phyloP scores from a whole-genome alignment of 169 alveolate species.

The Plasmodium falciparum region DNA sequence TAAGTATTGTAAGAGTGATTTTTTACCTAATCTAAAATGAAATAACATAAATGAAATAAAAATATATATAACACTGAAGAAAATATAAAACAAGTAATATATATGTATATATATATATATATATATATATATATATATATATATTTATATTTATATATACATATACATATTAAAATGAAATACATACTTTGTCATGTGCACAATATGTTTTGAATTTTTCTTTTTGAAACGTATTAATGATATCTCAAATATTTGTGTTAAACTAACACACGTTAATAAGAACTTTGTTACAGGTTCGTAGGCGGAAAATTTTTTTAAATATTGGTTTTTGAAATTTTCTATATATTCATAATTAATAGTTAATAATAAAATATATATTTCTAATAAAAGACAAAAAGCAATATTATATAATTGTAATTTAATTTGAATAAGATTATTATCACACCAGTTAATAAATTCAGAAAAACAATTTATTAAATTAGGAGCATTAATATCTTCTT shows the following conservation, averaged over 20 bases:
- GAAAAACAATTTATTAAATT: slow-evolving; percentile 29
- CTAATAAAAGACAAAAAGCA: slow-evolving; percentile 63
- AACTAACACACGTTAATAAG: slow-evolving; percentile 49
- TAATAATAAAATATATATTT: slow-evolving; percentile 61
- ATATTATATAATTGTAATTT: slow-evolving; percentile 64
- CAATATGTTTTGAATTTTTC: slow-evolving; percentile 61
- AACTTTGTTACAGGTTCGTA: slow-evolving; percentile 69
- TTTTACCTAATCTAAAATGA: slow-evolving; percentile 50
- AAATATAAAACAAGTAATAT: not conserved
- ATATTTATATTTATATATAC: not conserved
- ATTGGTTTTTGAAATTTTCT: slow-evolving; percentile 63
- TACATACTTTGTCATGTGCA: slow-evolving; percentile 65
- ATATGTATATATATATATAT: not conserved
- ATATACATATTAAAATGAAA: not conserved
- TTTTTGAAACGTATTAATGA: slow-evolving; percentile 71
- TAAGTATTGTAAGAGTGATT: slow-evolving; percentile 58
- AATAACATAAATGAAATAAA: not conserved
- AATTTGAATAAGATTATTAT: slow-evolving; percentile 70
- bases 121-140: not conserved
- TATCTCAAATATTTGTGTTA: slow-evolving; percentile 70
- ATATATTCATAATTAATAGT: slow-evolving; percentile 25
- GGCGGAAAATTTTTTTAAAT: slow-evolving; percentile 52
- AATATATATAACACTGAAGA: not conserved
- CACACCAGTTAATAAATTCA: slow-evolving; percentile 73
- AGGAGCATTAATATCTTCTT: slow-evolving; percentile 25